These are phyloP conservation scores for Dictyostelium firmibasis DNA, from an alignment of 78 protist species.

Conservation along the genomic window DNA sequence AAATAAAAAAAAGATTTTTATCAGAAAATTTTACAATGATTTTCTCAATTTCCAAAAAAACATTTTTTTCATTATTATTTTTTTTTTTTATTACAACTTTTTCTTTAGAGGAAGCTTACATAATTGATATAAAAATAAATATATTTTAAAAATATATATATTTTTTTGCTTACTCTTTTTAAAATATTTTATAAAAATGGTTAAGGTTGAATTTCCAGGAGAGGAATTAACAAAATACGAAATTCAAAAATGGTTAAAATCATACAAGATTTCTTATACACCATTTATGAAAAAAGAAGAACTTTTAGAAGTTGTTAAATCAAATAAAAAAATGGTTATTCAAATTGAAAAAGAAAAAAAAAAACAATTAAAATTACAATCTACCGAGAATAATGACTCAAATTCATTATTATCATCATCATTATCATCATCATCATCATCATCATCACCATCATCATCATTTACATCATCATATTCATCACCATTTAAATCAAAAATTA, in stretches of 20 bases:
- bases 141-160: neutral
- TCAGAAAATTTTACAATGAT: neutral
- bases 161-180: neutral
- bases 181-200: neutral
- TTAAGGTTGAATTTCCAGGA: slow-evolving; percentile 43
- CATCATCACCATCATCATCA: slow-evolving; percentile 10
- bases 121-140: neutral
- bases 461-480: slow-evolving; percentile 15
- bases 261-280: slow-evolving; percentile 26
- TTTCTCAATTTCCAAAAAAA: neutral
- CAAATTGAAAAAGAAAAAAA: slow-evolving; percentile 36
- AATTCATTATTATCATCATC: slow-evolving; percentile 26
- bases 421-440: neutral
- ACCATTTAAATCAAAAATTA: neutral
- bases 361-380: neutral
- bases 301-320: neutral
- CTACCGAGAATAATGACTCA: neutral
- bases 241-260: slow-evolving; percentile 67
- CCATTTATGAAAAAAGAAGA: slow-evolving; percentile 57
- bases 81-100: neutral
- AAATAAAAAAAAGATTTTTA: neutral
- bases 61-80: neutral
- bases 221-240: slow-evolving; percentile 48
- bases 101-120: neutral
- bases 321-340: slow-evolving; percentile 34